Evolutionary conservation across 176 grass and related monocot genomes (phyloP).

Genomic region (Lolium multiflorum): DNA sequence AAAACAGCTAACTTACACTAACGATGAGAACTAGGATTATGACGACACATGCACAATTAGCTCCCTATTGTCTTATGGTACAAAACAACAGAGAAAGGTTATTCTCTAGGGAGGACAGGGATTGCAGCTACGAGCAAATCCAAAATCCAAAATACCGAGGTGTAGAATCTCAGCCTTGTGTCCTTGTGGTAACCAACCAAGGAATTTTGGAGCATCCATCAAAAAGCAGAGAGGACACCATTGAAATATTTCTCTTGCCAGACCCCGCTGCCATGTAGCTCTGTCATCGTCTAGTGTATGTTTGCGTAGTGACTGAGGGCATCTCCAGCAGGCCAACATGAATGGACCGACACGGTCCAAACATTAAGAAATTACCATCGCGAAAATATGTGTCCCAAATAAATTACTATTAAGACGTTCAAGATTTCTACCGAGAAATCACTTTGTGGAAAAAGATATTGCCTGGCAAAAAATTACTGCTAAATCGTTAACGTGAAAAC

Average conservation of each 20-base stretch:
- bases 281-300: neutral
- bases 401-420: no score
- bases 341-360: no score
- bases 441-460: no score
- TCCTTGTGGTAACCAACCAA: conserved; percentile 33
- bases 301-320: neutral
- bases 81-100: neutral
- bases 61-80: neutral
- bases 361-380: no score
- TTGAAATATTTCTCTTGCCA: neutral
- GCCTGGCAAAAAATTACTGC: no score
- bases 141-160: neutral
- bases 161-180: conserved; percentile 4
- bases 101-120: conserved; percentile 1
- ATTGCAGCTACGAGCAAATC: conserved; percentile 5
- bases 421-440: no score
- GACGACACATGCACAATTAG: neutral
- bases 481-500: no score
- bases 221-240: neutral
- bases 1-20: neutral
- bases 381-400: no score
- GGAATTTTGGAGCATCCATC: neutral
- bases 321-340: no score
- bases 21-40: neutral
- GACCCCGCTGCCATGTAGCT: neutral